phyloP scores from a whole-genome alignment of 1,139 yeast species.

The Debaryomycetaceae sp. region DNA sequence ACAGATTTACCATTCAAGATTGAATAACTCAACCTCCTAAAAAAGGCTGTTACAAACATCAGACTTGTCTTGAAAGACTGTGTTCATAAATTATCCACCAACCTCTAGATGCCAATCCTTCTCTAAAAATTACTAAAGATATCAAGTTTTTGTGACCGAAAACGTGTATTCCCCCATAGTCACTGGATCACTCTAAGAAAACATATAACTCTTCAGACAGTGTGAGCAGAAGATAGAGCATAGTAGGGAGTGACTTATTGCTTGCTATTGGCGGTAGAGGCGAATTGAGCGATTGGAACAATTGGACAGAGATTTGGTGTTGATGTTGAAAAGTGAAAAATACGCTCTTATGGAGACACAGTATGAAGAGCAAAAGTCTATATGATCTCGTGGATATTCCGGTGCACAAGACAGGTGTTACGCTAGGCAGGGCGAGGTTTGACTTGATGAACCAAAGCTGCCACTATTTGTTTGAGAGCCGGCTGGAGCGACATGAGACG shows the following conservation, averaged over 20 bases:
- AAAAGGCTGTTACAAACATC: not conserved
- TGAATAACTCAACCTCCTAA: slow-evolving; percentile 1
- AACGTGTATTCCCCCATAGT: not conserved
- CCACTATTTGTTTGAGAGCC: slow-evolving; percentile 7
- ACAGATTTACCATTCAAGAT: slow-evolving; percentile 3
- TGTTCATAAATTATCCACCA: not conserved
- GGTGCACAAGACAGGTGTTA: not conserved
- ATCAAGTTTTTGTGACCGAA: not conserved
- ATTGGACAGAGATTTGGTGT: no score
- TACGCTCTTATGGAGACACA: no score
- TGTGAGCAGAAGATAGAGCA: no score
- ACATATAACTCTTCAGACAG: no score
- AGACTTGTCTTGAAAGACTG: not conserved
- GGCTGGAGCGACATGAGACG: slow-evolving; percentile 3
- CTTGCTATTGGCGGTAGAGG: no score
- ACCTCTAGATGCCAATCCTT: not conserved
- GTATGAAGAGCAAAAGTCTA: slow-evolving; percentile 2
- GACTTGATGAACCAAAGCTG: slow-evolving; percentile 6
- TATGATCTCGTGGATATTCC: slow-evolving; percentile 1
- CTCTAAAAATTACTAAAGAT: not conserved
- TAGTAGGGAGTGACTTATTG: no score
- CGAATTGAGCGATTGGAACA: no score
- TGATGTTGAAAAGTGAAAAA: no score
- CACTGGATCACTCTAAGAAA: no score
- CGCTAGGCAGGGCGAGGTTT: not conserved